Evolutionary conservation across 208 protist species (phyloP).

Genomic region (Zelonia costaricensis): DNA sequence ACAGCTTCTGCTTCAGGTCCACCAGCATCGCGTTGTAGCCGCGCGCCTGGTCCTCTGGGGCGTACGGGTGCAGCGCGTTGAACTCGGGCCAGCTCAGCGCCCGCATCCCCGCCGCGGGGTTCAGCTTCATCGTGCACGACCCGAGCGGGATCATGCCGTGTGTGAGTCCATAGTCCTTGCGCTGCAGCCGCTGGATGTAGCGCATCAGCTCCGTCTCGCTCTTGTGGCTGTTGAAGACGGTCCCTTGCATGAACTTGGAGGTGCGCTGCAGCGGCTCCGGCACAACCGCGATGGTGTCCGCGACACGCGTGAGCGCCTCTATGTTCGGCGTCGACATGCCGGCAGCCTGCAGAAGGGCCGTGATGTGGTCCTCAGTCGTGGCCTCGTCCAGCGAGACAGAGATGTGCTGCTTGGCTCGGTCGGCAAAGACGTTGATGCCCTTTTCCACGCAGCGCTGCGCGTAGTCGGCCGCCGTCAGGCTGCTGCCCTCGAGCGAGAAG

Average conservation of each 20-base stretch:
- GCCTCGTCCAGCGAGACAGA: slow-evolving; percentile 95
- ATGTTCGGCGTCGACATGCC: slow-evolving; percentile 63
- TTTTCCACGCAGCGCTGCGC: slow-evolving; percentile 58
- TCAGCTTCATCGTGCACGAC: slow-evolving; percentile 99
- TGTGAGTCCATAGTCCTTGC: slow-evolving; percentile 94
- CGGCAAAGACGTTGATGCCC: slow-evolving; percentile 92
- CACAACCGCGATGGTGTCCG: slow-evolving; percentile 40
- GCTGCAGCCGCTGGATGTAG: slow-evolving; percentile 95
- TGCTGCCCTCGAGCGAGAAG: slow-evolving; percentile 41
- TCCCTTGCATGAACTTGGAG: slow-evolving; percentile 88
- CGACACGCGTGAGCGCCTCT: slow-evolving; percentile 42
- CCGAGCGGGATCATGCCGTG: slow-evolving; percentile 98
- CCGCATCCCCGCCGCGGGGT: slow-evolving; percentile 95
- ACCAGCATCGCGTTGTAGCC: slow-evolving; percentile 83
- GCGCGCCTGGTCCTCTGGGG: slow-evolving; percentile 87
- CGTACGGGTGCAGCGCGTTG: slow-evolving; percentile 96
- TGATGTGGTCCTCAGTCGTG: slow-evolving; percentile 82
- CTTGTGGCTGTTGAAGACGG: slow-evolving; percentile 96
- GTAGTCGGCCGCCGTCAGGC: slow-evolving; percentile 58
- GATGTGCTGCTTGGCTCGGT: slow-evolving; percentile 54
- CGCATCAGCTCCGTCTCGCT: slow-evolving; percentile 96
- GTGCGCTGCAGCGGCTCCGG: slow-evolving; percentile 61
- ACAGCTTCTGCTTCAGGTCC: slow-evolving; percentile 87
- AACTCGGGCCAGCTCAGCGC: slow-evolving; percentile 96
- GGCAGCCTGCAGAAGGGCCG: slow-evolving; percentile 67